Base-by-base conservation (phyloP, 1,139 yeast genomes). In the Geotrichum phurueaensis region DNA sequence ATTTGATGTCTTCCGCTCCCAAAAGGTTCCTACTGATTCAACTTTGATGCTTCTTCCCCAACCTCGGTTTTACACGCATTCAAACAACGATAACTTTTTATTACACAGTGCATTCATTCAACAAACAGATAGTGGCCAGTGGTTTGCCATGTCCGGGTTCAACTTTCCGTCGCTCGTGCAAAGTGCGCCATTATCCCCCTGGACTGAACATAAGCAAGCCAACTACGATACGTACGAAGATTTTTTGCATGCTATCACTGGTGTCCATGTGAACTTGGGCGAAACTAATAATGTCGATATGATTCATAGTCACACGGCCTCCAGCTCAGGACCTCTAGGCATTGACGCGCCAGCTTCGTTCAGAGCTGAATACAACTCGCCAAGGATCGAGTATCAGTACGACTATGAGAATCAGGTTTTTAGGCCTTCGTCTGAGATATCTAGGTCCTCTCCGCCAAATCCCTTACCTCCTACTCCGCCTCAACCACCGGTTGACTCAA, bases 61-160 rank as follows among this genome's bases (percentile, higher is more conserved):
- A 64, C 79, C 79, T 5, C 66, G 65, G 7, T 68, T 65, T 48
- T 68, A 67, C 36, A 18, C 59, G n/a, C 57, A 54, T 4, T 29
- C 61, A 13, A 57, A 47, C 13, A 58, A 62, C 51, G 59, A 64
- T 10, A 60, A 62, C 27, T 63, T 60, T 18, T 62, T 61, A 4
- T 65, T 69, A 4, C 69, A 70, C 65, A 81, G 78, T 10, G 81
- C 91, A 1, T 90, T 84, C 70, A 77, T 91, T 25, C 89, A 87
- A 64, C 78, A 80, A 64, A 86, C 94, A 0, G 76, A 80, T 13
- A 79, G 79, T 59, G 84, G 85, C 3, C 86, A 89, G 57, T 91
- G 97, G 97, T 89, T 82, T 76, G 97, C 97, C 12, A 80, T 92
- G 82, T 87, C 96, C 36, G 88, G 85, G 65, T 72, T 74, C 31